A percentile compares a stretch with the other conserved stretches of the same genome.
Conservation (phyloP, 2,329 filamentous ascomycete species). For the Diaporthe sp. region DNA sequence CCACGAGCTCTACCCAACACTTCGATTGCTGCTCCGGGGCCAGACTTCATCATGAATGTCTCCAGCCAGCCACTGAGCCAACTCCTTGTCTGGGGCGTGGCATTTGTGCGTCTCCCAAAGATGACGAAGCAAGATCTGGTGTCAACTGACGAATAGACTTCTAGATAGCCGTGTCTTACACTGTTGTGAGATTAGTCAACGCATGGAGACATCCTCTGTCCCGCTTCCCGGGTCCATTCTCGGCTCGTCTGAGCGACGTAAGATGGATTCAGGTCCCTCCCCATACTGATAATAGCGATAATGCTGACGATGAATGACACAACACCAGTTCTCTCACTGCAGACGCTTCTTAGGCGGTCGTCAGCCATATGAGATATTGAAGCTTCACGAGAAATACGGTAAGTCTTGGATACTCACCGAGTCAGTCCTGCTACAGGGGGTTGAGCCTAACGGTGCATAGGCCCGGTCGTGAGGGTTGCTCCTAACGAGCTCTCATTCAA, state of each 20-base stretch:
- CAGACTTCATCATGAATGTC: not conserved
- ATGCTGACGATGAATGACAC: not conserved
- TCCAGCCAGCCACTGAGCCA: not conserved
- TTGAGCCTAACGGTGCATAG: not conserved
- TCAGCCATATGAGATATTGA: conserved; percentile 30
- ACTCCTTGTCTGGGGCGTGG: not conserved
- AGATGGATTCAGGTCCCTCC: not conserved
- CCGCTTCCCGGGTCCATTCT: conserved; percentile 12
- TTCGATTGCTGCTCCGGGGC: too few relatives aligned
- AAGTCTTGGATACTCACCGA: not conserved
- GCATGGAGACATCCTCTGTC: conserved; percentile 5
- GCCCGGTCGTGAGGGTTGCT: conserved; percentile 21
- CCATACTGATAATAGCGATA: not conserved
- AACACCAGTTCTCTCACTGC: conserved; percentile 7
- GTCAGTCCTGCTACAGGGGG: not conserved
- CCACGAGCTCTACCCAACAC: not conserved
- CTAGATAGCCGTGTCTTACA: not conserved
- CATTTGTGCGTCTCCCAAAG: not conserved
- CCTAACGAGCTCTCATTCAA: conserved; percentile 37
- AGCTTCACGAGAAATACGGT: conserved; percentile 32
- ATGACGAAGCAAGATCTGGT: not conserved
- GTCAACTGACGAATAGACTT: not conserved
- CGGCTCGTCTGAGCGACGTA: conserved; percentile 9
- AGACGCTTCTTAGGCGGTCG: conserved; percentile 24
- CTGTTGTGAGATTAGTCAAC: not conserved